Evolutionary conservation across 106 monocot species (phyloP).

Genomic region (Gastrodia elata): DNA sequence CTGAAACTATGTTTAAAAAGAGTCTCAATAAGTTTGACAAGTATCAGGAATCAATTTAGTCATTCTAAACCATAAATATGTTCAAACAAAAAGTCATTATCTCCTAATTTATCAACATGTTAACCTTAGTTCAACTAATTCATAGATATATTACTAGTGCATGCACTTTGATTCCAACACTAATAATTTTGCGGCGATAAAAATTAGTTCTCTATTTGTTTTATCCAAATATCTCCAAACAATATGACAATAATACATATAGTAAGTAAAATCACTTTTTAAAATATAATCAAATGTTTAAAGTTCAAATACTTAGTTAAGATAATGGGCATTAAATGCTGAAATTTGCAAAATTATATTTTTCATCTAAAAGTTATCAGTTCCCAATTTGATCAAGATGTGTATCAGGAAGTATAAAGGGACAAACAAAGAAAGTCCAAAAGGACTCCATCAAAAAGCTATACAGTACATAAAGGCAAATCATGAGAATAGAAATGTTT

Average conservation of each 20-base stretch:
- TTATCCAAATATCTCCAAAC: neutral
- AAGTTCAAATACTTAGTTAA: neutral
- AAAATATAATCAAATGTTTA: too few relatives aligned
- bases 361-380: neutral
- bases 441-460: neutral
- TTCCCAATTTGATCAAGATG: neutral
- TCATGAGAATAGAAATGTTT: neutral
- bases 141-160: neutral
- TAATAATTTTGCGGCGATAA: neutral
- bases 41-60: neutral
- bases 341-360: neutral
- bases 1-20: neutral
- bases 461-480: neutral
- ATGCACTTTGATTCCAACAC: too few relatives aligned
- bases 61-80: neutral
- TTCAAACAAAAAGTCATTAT: neutral
- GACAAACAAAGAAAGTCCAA: neutral
- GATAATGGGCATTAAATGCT: neutral
- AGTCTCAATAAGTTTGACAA: neutral
- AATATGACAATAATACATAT: neutral
- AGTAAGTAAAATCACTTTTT: neutral
- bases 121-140: neutral
- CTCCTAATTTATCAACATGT: neutral
- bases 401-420: neutral
- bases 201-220: neutral